Evolutionary conservation across 139 green algal genomes (phyloP).

Genomic region (Chara braunii): DNA sequence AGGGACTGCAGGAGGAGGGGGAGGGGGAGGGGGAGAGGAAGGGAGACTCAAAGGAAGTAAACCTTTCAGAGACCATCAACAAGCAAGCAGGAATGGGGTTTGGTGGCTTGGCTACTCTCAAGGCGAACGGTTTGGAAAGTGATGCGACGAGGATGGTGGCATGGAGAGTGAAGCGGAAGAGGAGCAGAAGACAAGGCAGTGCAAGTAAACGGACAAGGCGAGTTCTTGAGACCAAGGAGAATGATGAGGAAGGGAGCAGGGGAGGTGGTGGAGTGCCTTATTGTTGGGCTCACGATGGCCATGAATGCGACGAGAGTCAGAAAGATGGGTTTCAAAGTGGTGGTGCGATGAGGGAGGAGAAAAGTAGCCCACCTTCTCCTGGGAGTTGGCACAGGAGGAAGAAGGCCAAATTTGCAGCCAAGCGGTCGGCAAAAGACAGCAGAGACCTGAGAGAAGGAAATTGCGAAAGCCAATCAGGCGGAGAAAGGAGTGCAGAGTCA

Average conservation of each 20-base stretch:
- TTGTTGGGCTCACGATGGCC: too few relatives aligned
- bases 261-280: background rate
- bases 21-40: conserved; percentile 6
- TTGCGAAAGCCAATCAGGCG: too few relatives aligned
- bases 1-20: background rate
- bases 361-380: too few relatives aligned
- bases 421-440: too few relatives aligned
- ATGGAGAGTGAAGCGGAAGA: background rate
- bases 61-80: too few relatives aligned
- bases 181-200: background rate
- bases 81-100: background rate
- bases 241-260: background rate
- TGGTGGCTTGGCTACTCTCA: too few relatives aligned
- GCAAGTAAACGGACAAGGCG: background rate
- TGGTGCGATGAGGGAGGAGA: background rate
- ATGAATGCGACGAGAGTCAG: background rate
- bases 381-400: too few relatives aligned
- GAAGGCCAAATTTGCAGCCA: too few relatives aligned
- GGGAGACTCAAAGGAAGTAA: too few relatives aligned
- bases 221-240: background rate
- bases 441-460: too few relatives aligned
- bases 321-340: background rate
- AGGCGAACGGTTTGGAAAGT: too few relatives aligned
- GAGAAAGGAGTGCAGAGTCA: too few relatives aligned
- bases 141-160: background rate